Evolutionary conservation across 371 early-diverging fungal genomes (phyloP).

Genomic region (Zychaea mexicana): DNA sequence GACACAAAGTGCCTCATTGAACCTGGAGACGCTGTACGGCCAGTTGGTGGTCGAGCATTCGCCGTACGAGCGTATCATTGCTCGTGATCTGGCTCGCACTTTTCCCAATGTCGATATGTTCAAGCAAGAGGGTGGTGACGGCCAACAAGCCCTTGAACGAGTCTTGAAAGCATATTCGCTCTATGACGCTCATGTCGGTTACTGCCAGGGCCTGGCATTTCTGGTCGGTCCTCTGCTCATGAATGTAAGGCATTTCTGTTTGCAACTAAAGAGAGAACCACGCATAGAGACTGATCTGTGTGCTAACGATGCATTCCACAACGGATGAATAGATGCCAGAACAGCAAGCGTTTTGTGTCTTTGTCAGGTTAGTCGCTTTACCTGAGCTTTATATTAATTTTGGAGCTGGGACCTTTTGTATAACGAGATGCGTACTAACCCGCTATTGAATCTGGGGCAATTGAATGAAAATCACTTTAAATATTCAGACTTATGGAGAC

Average conservation of each 20-base stretch:
- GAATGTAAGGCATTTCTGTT: constrained; percentile 63
- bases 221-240: constrained; percentile 91
- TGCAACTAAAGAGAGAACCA: neutral
- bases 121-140: constrained; percentile 79
- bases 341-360: constrained; percentile 86
- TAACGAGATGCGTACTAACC: too few relatives aligned
- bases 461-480: too few relatives aligned
- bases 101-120: constrained; percentile 91
- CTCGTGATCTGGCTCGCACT: constrained; percentile 89
- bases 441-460: too few relatives aligned
- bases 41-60: constrained; percentile 80
- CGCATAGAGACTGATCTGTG: neutral
- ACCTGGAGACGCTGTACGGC: constrained; percentile 83
- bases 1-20: constrained; percentile 74
- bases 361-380: constrained; percentile 48
- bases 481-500: constrained; percentile 60
- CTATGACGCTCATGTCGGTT: constrained; percentile 91
- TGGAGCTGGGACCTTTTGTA: too few relatives aligned
- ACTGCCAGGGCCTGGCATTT: constrained; percentile 97
- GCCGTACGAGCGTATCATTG: constrained; percentile 87
- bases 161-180: constrained; percentile 90
- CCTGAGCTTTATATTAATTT: neutral
- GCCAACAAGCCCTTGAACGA: constrained; percentile 81
- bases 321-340: constrained; percentile 82
- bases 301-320: neutral